These are phyloP conservation scores for Aspergillus sp. DNA, from an alignment of 2,329 filamentous ascomycete species.

Conservation along the genomic window DNA sequence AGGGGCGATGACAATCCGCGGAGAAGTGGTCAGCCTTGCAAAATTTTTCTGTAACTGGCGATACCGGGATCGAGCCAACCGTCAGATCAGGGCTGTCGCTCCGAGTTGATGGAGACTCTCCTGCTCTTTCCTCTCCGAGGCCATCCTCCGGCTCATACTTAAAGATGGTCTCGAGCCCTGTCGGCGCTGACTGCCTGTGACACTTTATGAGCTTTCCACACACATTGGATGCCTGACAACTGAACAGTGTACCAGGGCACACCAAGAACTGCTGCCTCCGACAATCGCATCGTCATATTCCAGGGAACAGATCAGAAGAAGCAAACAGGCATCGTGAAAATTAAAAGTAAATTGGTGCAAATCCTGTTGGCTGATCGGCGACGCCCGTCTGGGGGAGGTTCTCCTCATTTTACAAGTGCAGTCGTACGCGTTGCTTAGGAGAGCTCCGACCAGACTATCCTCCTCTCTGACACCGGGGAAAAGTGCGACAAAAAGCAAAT, in stretches of 20 bases:
- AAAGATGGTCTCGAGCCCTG: neutral
- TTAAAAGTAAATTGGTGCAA: constrained; percentile 8
- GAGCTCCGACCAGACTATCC: constrained; percentile 15
- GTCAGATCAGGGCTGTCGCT: neutral
- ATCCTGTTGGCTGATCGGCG: constrained; percentile 17
- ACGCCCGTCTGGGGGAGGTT: constrained; percentile 10
- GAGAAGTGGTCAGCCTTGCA: constrained; percentile 16
- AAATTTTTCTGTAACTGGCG: constrained; percentile 15
- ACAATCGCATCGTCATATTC: constrained; percentile 2
- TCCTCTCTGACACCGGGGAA: constrained; percentile 19
- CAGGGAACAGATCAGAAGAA: neutral
- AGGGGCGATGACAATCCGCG: constrained; percentile 9
- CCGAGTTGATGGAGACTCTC: neutral
- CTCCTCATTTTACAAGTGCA: neutral
- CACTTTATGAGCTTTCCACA: neutral
- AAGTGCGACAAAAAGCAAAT: constrained; percentile 15
- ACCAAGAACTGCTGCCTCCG: neutral
- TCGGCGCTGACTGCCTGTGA: neutral
- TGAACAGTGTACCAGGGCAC: no score
- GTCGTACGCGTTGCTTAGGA: constrained; percentile 4
- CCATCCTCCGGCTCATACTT: constrained; percentile 1
- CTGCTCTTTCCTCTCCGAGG: constrained; percentile 6
- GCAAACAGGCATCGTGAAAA: constrained; percentile 15
- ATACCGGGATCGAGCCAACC: constrained; percentile 8
- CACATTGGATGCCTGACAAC: neutral